Percentiles rank a stretch among this genome's conserved stretches.
These are phyloP conservation scores for Hericium coralloides DNA, from an alignment of 768 basidiomycete genomes.

Conservation along the genomic window DNA sequence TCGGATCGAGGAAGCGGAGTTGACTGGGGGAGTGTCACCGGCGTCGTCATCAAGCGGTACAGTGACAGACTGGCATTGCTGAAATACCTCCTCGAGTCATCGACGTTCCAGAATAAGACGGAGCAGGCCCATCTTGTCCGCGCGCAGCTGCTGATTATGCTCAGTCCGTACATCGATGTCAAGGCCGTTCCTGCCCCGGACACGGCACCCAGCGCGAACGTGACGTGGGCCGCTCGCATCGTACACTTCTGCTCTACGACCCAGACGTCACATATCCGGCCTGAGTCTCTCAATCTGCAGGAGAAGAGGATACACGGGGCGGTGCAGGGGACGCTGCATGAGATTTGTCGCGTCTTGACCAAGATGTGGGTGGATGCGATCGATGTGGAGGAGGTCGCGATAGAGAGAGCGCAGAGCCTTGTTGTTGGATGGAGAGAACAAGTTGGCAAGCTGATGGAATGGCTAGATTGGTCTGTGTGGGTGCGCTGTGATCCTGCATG, in stretches of 20 bases:
- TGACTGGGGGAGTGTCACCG: slow-evolving; percentile 26
- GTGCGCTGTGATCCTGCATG: slow-evolving; percentile 10
- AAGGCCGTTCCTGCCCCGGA: slow-evolving; percentile 3
- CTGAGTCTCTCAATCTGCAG: slow-evolving; percentile 8
- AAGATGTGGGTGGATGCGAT: slow-evolving; percentile 12
- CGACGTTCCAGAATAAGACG: slow-evolving; percentile 2
- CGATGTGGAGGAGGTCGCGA: slow-evolving; percentile 9
- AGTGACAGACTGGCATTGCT: slow-evolving; percentile 22
- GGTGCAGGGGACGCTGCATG: slow-evolving; percentile 8
- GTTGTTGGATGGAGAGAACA: neutral
- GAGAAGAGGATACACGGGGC: slow-evolving; percentile 7
- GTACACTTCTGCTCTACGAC: slow-evolving; percentile 11
- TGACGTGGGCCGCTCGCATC: slow-evolving; percentile 8
- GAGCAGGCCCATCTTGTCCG: slow-evolving; percentile 6
- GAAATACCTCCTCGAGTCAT: slow-evolving; percentile 15
- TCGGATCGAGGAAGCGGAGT: slow-evolving; percentile 17
- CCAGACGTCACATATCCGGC: slow-evolving; percentile 6
- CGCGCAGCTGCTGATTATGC: slow-evolving; percentile 19
- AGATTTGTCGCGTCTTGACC: slow-evolving; percentile 14
- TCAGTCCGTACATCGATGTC: slow-evolving; percentile 22
- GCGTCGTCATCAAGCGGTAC: slow-evolving; percentile 23
- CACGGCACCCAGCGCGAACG: neutral
- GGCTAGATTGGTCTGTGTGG: slow-evolving; percentile 17
- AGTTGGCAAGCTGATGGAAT: slow-evolving; percentile 9
- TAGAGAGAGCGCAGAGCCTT: neutral